Conservation (phyloP, 1,139 yeast genomes). For the Blastobotrys serpentis region DNA sequence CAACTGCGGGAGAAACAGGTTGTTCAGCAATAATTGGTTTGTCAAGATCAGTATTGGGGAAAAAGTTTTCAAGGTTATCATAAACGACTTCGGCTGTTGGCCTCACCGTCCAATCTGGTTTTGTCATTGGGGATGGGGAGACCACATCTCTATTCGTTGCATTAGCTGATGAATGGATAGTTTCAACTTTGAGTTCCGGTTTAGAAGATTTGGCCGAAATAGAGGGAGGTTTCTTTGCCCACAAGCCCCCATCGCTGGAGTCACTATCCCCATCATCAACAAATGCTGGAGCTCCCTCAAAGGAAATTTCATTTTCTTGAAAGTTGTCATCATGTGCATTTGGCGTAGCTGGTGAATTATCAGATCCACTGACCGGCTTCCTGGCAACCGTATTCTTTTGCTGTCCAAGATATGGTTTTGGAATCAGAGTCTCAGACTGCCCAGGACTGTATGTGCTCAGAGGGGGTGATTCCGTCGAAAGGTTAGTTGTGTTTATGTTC, state of each 20-base stretch:
- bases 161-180: conserved; percentile 19
- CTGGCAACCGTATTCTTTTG: conserved; percentile 27
- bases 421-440: conserved; percentile 30
- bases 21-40: conserved; percentile 82
- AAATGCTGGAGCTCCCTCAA: conserved; percentile 66
- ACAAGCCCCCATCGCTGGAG: conserved; percentile 53
- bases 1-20: conserved; percentile 48
- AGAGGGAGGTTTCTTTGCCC: conserved; percentile 52
- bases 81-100: conserved; percentile 95
- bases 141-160: conserved; percentile 23
- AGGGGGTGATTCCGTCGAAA: conserved; percentile 16
- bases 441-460: conserved; percentile 32
- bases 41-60: conserved; percentile 90
- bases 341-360: conserved; percentile 17
- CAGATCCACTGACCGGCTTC: conserved; percentile 26
- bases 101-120: conserved; percentile 56
- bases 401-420: conserved; percentile 30
- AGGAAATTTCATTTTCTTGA: conserved; percentile 65
- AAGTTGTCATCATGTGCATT: conserved; percentile 34
- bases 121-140: conserved; percentile 32
- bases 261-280: conserved; percentile 47
- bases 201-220: conserved; percentile 7
- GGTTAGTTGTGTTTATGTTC: conserved; percentile 14
- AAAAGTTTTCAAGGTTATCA: conserved; percentile 84
- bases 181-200: conserved; percentile 28